Percentiles rank a stretch among this genome's conserved stretches.
phyloP scores from a whole-genome alignment of 2,329 filamentous ascomycete genomes.

The Penicillium sp. region DNA sequence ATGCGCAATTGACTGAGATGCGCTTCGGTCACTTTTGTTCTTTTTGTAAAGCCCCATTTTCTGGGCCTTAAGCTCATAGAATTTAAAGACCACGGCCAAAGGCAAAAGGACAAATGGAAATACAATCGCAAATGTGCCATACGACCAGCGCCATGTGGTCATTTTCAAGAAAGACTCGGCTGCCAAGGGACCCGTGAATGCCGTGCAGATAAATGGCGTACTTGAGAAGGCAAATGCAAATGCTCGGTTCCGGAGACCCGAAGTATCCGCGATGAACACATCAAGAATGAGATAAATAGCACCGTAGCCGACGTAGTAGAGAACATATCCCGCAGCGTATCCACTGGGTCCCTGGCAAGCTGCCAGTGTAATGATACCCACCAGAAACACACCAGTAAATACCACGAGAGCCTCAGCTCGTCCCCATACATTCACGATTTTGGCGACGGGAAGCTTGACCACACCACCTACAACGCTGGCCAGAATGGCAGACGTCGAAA shows the following conservation, averaged over 20 bases:
- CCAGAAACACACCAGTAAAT: conserved; percentile 51
- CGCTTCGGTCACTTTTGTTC: conserved; percentile 47
- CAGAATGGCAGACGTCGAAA: conserved; percentile 57
- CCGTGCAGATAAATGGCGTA: conserved; percentile 64
- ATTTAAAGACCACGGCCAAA: conserved; percentile 56
- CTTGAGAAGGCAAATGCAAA: conserved; percentile 61
- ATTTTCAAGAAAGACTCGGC: conserved; percentile 52
- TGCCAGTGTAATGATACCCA: conserved; percentile 64
- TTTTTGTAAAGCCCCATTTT: conserved; percentile 54
- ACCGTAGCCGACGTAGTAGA: conserved; percentile 58
- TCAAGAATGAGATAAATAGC: conserved; percentile 58
- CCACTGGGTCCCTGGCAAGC: conserved; percentile 62
- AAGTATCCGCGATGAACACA: conserved; percentile 65
- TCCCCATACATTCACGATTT: conserved; percentile 65
- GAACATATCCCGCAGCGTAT: conserved; percentile 58
- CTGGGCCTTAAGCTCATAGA: conserved; percentile 61
- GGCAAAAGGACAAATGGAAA: conserved; percentile 59
- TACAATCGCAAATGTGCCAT: conserved; percentile 63
- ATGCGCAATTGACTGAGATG: conserved; percentile 51
- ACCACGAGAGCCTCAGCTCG: conserved; percentile 62
- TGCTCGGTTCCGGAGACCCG: conserved; percentile 60
- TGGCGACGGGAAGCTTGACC: conserved; percentile 63
- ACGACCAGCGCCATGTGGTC: conserved; percentile 64
- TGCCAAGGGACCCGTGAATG: conserved; percentile 56
- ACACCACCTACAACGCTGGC: conserved; percentile 61